Conservation (phyloP, 768 basidiomycete genomes). For the Hypholoma sublateritium region DNA sequence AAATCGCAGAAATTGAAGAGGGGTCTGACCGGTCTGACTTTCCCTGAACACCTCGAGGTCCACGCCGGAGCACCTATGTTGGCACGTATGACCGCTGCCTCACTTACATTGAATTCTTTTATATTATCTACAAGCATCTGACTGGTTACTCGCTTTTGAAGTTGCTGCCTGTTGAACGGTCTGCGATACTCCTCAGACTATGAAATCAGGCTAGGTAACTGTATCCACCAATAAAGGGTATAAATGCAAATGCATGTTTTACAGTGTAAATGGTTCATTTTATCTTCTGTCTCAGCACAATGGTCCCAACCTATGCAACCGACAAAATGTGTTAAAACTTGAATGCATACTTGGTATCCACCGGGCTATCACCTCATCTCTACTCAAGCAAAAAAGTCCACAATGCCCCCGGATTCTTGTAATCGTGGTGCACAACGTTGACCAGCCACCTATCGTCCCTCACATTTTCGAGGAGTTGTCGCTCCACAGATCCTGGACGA, state of each 20-base stretch:
- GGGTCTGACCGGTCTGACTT: constrained; percentile 23
- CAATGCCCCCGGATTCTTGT: constrained; percentile 71
- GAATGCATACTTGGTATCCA: neutral
- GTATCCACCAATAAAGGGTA: too few species aligned
- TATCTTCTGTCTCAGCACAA: too few species aligned
- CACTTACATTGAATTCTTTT: neutral
- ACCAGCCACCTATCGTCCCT: constrained; percentile 83
- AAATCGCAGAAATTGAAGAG: neutral
- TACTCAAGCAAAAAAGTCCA: constrained; percentile 78
- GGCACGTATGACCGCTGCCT: neutral
- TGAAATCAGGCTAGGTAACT: neutral
- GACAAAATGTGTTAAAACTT: too few species aligned
- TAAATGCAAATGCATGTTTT: too few species aligned
- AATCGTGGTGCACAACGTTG: constrained; percentile 92
- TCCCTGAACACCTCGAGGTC: neutral
- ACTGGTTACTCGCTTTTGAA: too few species aligned
- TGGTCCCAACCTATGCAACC: too few species aligned
- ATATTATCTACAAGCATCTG: too few species aligned
- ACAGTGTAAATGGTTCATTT: too few species aligned
- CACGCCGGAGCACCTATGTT: neutral
- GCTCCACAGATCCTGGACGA: constrained; percentile 69
- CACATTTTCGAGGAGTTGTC: constrained; percentile 71
- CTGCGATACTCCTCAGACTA: too few species aligned
- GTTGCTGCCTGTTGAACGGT: too few species aligned
- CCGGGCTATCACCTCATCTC: neutral